A percentile compares a stretch with the other conserved stretches of the same genome.
These are phyloP conservation scores for Marchantia paleacea DNA, from an alignment of 225 moss, liverwort and hornwort genomes.

Conservation along the genomic window DNA sequence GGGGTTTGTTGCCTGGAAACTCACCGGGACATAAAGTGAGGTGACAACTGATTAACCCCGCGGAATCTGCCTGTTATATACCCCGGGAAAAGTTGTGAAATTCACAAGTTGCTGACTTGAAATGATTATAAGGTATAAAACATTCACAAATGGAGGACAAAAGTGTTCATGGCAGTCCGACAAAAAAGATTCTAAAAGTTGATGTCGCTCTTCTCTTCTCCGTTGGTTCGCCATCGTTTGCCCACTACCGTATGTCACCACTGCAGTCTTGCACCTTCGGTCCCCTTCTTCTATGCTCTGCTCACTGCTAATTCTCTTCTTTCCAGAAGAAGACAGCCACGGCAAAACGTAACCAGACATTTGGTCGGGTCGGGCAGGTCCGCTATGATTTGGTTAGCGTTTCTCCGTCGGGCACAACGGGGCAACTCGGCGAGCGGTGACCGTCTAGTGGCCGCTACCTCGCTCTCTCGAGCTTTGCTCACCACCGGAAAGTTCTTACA, in stretches of 20 bases:
- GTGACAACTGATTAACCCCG: no score
- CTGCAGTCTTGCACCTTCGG: no score
- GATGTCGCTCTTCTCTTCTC: neutral
- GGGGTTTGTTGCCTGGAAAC: no score
- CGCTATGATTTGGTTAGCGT: neutral
- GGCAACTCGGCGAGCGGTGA: neutral
- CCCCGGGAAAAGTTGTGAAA: neutral
- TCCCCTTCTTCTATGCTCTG: neutral
- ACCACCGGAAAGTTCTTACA: neutral
- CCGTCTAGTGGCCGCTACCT: neutral
- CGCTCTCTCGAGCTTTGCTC: neutral
- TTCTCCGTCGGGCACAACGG: neutral
- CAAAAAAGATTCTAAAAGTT: constrained; percentile 8
- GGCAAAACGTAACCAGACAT: neutral
- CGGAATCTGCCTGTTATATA: neutral
- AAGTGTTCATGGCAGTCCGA: neutral
- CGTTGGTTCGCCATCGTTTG: no score
- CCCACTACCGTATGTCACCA: no score
- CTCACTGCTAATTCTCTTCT: neutral
- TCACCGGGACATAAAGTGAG: no score
- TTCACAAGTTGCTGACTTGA: neutral
- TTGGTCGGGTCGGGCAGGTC: neutral
- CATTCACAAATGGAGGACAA: neutral
- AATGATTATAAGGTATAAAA: constrained; percentile 13
- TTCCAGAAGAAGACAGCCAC: neutral